phyloP scores from a whole-genome alignment of 805 yeast species.

The Yarrowia hollandica region DNA sequence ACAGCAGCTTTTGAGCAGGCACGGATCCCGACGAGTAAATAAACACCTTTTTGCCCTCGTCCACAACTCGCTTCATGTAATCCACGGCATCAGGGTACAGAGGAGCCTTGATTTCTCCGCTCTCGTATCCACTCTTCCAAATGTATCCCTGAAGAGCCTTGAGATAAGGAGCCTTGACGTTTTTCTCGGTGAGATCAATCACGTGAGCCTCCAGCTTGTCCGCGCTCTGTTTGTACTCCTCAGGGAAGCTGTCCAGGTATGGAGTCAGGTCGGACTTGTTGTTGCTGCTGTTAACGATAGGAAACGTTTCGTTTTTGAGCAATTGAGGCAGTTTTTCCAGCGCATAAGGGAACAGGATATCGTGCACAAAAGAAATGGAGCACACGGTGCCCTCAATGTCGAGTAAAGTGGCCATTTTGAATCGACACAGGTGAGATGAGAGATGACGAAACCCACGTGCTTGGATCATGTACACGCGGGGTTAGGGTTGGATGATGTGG shows the following conservation, averaged over 20 bases:
- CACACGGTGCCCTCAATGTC: slow-evolving; percentile 95
- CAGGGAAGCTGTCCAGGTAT: slow-evolving; percentile 52
- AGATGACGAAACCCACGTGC: neutral
- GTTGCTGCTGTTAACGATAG: slow-evolving; percentile 32
- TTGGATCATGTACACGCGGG: neutral
- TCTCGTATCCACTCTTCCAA: slow-evolving; percentile 77
- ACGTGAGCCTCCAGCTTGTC: slow-evolving; percentile 51
- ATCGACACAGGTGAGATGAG: neutral
- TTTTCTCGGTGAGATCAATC: slow-evolving; percentile 56
- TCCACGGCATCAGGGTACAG: slow-evolving; percentile 65
- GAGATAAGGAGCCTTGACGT: slow-evolving; percentile 73
- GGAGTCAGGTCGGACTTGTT: slow-evolving; percentile 32
- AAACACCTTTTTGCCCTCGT: slow-evolving; percentile 45
- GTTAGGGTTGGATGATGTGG: neutral
- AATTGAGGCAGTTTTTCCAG: slow-evolving; percentile 40
- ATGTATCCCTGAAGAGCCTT: slow-evolving; percentile 80
- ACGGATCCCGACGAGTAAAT: slow-evolving; percentile 91
- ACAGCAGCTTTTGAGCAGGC: slow-evolving; percentile 78
- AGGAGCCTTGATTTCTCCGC: slow-evolving; percentile 78
- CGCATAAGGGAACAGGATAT: slow-evolving; percentile 71
- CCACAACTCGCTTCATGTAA: slow-evolving; percentile 45
- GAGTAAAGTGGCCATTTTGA: slow-evolving; percentile 43
- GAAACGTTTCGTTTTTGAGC: slow-evolving; percentile 35
- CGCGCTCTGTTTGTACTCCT: slow-evolving; percentile 37
- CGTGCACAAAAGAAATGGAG: slow-evolving; percentile 85